Evolutionary conservation across 768 basidiomycete species (phyloP), one percentile per base, ranked within the genome.

Genomic region (Jaapia argillacea): DNA sequence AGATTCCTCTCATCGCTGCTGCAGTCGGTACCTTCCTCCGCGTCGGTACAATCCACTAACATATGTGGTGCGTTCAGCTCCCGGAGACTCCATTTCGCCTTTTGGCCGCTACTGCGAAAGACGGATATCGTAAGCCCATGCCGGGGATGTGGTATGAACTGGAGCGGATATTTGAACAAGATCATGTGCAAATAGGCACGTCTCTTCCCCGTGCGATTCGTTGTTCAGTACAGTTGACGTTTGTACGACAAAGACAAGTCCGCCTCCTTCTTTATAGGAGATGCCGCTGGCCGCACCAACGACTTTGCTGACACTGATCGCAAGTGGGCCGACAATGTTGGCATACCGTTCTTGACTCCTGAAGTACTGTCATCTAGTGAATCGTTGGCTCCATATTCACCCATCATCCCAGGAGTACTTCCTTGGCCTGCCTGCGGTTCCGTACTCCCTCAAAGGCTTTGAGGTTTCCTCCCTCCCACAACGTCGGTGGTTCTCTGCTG

Each of bases 241-340:
- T 7, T 44, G 58, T 58, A 62, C 6, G n/a, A 23, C 4, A 24
- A 0, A 92, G 90, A 93, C 57, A 71, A 76, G 49, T 45, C 54
- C 0, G 35, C 65, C 1, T 82, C 86, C 0, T 85, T 86, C 52
- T 93, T 84, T 51, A 81, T 94, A 1, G 92, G 92, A 2, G 92
- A 96, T 52, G 90, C 89, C 1, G 92, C 90, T 7, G 92, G 91
- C 7, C 76, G 92, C 27, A 63, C 69, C 36, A 60, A 62, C 22
- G 92, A 96, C 62, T 87, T 85, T 56, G 74, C 83, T 5, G 78
- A 80, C 47, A 85, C 83, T 0, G 92, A 96, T 59, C 71, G 83
- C 36, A 89, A 93, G 61, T 88, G 81, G 70, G 89, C 92, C 0
- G 57, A 79, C 2, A 94, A 93, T 50, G 56, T 82, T 5, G 82